Base-by-base conservation (phyloP, 495 filamentous ascomycete species). In the Xylaria flabelliformis region DNA sequence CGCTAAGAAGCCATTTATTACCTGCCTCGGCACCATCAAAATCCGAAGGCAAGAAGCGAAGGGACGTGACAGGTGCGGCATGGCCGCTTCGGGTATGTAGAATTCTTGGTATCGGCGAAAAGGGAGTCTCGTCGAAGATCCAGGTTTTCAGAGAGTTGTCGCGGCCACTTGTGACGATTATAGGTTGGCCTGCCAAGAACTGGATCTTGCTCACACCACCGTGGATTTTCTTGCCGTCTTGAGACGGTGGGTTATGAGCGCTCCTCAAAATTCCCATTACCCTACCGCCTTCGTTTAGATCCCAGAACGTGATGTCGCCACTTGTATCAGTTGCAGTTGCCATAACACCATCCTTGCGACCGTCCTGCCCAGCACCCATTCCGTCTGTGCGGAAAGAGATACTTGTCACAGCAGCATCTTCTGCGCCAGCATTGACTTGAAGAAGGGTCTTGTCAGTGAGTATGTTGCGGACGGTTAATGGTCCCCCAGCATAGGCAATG, bases 111-210 rank as follows among this genome's bases (percentile, higher is more conserved):
- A 94, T 87, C 0, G 94, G 90, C 1, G 92, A 94, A 79, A 94
- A 95, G 4, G 93, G 93, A 3, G 90, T 90, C 71, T 95, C 90
- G 76, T 97, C 94, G 74, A 98, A 97, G 71, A 97, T 95, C 95
- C 95, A 98, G 4, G 92, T 94, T 79, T 93, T 97, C 51, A 99
- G 83, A 42, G 94, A 92, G 80, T 99, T 99, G 80, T 99, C 96
- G 44, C 92, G 86, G 32, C 94, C 97, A 70, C 92, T 94, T 4
- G 94, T 97, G 39, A 98, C 86, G 41, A 99, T 86, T 1, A 98
- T 90, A 19, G 93, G 92, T 78, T 98, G 97, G 3, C 94, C 95
- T n/a, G 91, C 83, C 24, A 99, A 83, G 76, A 98, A 99, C 77
- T 98, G 93, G 36, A 96, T 82, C 72, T 92, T 93, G 79, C 90